phyloP scores from a whole-genome alignment of 495 filamentous ascomycete genomes.

The Penicillium samsonianum region DNA sequence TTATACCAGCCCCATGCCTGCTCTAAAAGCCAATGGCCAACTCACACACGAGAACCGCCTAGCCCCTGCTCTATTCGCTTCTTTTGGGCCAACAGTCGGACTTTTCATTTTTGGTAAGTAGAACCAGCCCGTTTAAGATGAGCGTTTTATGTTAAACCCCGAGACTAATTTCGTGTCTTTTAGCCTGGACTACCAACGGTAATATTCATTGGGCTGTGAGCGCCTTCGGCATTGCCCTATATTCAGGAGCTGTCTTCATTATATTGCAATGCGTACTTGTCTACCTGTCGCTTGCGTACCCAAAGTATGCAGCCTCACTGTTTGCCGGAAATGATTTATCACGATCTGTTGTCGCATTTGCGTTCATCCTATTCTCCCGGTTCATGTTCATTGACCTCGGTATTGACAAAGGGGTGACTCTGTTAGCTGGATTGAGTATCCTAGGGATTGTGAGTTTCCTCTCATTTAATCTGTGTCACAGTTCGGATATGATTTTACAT shows the following conservation, averaged over 20 bases:
- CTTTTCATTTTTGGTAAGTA: conserved; percentile 10
- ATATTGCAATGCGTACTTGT: conserved; percentile 58
- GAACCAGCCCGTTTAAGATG: no score
- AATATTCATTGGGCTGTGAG: conserved; percentile 54
- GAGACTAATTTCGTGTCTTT: neutral
- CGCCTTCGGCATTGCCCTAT: conserved; percentile 54
- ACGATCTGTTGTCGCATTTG: conserved; percentile 24
- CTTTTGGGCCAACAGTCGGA: neutral
- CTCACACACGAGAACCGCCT: neutral
- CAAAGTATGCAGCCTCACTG: conserved; percentile 55
- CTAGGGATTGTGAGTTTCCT: neutral
- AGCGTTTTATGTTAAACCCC: no score
- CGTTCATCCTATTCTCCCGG: conserved; percentile 9
- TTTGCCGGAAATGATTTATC: conserved; percentile 55
- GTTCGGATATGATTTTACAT: neutral
- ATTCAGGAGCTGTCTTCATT: conserved; percentile 39
- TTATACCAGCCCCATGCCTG: neutral
- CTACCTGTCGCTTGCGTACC: conserved; percentile 56
- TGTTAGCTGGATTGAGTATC: conserved; percentile 6
- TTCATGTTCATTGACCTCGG: conserved; percentile 7
- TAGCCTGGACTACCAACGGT: conserved; percentile 6
- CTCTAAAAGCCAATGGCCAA: neutral
- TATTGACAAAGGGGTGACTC: conserved; percentile 1
- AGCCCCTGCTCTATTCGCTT: conserved; percentile 3
- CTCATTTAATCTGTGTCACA: neutral